Evolutionary conservation across 176 grass and related monocot genomes (phyloP).

Genomic region (Thalia dealbata): DNA sequence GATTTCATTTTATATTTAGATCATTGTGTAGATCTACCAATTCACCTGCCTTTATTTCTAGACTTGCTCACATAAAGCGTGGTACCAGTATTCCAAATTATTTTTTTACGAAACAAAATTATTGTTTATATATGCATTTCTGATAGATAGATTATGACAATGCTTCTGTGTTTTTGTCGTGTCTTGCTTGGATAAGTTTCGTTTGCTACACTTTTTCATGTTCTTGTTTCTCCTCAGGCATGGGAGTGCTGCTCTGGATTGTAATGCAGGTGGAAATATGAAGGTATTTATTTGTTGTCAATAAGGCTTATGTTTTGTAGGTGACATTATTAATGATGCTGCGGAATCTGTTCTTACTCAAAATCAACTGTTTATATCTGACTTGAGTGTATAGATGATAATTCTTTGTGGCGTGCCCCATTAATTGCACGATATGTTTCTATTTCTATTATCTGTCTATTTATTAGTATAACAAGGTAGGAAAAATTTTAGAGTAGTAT

Average conservation of each 20-base stretch:
- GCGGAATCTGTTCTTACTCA: neutral
- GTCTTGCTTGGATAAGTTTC: neutral
- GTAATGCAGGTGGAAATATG: conserved; percentile 69
- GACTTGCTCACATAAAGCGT: neutral
- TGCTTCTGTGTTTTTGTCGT: neutral
- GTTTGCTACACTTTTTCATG: neutral
- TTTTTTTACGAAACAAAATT: neutral
- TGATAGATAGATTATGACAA: neutral
- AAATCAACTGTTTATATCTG: neutral
- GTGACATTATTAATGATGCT: neutral
- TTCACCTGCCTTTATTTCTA: neutral
- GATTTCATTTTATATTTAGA: neutral
- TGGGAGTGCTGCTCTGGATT: conserved; percentile 72
- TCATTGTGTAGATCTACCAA: no score
- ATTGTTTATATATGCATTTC: neutral
- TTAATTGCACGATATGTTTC: no score
- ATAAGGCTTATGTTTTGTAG: neutral
- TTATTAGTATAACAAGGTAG: no score
- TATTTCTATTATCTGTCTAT: no score
- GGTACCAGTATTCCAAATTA: neutral
- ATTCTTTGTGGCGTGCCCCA: no score
- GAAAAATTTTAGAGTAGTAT: no score
- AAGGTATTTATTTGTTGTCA: conserved; percentile 33
- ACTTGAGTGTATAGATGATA: no score
- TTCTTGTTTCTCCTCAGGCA: conserved; percentile 38